These are phyloP conservation scores for Fusarium secorum DNA, from an alignment of 2,329 filamentous ascomycete species.

Conservation along the genomic window DNA sequence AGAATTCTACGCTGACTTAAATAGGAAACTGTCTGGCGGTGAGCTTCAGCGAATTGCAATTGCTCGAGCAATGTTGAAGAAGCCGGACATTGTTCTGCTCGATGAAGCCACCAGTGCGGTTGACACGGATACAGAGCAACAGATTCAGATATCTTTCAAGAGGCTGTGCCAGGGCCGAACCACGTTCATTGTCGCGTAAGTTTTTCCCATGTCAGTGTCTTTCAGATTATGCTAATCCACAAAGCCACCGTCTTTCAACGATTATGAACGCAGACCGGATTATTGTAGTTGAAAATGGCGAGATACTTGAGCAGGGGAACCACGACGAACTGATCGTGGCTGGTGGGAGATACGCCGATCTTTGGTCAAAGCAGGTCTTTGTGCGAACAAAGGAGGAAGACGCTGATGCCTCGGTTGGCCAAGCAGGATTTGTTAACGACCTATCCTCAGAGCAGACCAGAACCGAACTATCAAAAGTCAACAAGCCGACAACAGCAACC, in stretches of 20 bases:
- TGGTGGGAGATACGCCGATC: slow-evolving; percentile 68
- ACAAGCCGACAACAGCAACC: slow-evolving; percentile 37
- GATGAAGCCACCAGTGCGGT: slow-evolving; percentile 84
- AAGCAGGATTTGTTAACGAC: slow-evolving; percentile 48
- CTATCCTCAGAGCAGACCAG: slow-evolving; percentile 48
- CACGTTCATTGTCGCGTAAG: slow-evolving; percentile 71
- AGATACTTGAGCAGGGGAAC: slow-evolving; percentile 68
- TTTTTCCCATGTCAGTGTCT: not conserved
- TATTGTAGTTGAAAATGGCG: slow-evolving; percentile 69
- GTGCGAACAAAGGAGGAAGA: slow-evolving; percentile 56
- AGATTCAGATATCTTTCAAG: slow-evolving; percentile 69
- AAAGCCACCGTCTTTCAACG: slow-evolving; percentile 72
- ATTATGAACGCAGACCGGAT: slow-evolving; percentile 75
- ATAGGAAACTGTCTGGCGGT: slow-evolving; percentile 69
- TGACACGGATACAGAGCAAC: slow-evolving; percentile 73
- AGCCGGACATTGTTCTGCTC: slow-evolving; percentile 77
- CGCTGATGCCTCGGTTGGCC: slow-evolving; percentile 32
- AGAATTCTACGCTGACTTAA: slow-evolving; percentile 29
- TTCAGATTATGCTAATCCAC: slow-evolving; percentile 8
- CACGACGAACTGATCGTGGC: slow-evolving; percentile 65
- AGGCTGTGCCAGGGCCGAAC: slow-evolving; percentile 67
- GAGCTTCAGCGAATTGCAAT: slow-evolving; percentile 73
- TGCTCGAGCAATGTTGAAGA: slow-evolving; percentile 75
- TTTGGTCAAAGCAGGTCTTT: slow-evolving; percentile 72
- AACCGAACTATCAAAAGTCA: slow-evolving; percentile 48